Conservation (phyloP, 73 alveolate species). For the Paramecium octaurelia region DNA sequence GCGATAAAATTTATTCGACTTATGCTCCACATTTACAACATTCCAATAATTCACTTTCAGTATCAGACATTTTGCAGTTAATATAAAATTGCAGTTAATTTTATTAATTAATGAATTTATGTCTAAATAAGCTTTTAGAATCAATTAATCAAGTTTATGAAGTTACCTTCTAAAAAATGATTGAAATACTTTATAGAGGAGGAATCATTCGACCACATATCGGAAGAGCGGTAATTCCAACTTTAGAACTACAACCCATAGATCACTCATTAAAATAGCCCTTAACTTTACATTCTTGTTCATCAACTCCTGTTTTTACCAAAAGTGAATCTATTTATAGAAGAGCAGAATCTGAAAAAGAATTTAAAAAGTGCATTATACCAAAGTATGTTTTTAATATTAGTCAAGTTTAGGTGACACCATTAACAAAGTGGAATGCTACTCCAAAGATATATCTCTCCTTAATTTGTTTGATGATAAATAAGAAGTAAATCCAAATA, state of each 20-base stretch:
- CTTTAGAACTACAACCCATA: neutral
- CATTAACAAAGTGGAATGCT: neutral
- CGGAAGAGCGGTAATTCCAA: neutral
- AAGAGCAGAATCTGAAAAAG: slow-evolving; percentile 15
- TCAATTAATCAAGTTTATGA: neutral
- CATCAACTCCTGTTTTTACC: neutral
- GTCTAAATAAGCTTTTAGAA: neutral
- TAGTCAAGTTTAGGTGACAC: neutral
- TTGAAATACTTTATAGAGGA: neutral
- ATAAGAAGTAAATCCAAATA: neutral
- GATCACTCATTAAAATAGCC: neutral
- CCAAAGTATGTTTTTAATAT: neutral
- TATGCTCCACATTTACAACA: slow-evolving; percentile 50
- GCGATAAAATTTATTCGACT: slow-evolving; percentile 42
- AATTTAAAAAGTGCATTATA: neutral
- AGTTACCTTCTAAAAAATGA: neutral
- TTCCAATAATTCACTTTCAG: slow-evolving; percentile 22
- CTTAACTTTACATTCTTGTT: neutral
- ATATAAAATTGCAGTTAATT: neutral
- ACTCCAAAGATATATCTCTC: neutral
- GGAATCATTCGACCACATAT: neutral
- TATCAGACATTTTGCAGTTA: slow-evolving; percentile 36
- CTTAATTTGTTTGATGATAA: neutral
- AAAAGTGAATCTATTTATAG: neutral
- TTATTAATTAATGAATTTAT: neutral